Percentiles rank a stretch among this genome's conserved stretches.
phyloP scores from a whole-genome alignment of 2,329 filamentous ascomycete species.

The Lachnellula suecica region DNA sequence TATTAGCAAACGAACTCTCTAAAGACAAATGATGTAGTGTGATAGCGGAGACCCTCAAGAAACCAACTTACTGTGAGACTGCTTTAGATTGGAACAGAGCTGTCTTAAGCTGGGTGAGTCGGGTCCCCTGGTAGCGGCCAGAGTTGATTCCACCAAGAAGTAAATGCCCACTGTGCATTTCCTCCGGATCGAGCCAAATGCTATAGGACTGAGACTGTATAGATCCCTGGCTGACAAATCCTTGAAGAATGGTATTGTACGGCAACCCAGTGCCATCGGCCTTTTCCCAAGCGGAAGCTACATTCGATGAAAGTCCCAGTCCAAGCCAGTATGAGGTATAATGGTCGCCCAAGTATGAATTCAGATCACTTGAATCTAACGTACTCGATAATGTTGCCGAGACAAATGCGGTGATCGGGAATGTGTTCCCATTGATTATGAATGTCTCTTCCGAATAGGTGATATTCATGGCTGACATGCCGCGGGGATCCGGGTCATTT shows the following conservation, averaged over 20 bases:
- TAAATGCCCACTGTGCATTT: not conserved
- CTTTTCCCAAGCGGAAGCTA: not conserved
- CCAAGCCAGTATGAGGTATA: not conserved
- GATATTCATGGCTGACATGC: not conserved
- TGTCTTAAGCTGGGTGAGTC: not conserved
- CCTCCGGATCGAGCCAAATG: conserved; percentile 1
- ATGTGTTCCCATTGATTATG: not conserved
- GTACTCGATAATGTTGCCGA: not conserved
- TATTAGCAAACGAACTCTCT: not conserved
- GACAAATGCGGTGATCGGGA: not conserved
- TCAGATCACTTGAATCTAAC: not conserved
- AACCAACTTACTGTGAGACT: not conserved
- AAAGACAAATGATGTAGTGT: not conserved
- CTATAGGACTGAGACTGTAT: not conserved
- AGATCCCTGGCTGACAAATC: not conserved
- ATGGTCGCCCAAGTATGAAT: not conserved
- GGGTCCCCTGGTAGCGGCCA: not conserved
- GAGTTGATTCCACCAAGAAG: not conserved
- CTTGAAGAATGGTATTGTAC: not conserved
- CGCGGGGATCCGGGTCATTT: not conserved
- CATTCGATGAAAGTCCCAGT: not conserved
- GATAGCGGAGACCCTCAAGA: not conserved
- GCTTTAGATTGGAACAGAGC: not conserved
- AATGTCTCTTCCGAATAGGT: not conserved
- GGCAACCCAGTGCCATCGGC: not conserved